Evolutionary conservation across 2,329 filamentous ascomycete genomes (phyloP), one percentile per base, ranked within the genome.

Genomic region (Neofusicoccum umdonicola): DNA sequence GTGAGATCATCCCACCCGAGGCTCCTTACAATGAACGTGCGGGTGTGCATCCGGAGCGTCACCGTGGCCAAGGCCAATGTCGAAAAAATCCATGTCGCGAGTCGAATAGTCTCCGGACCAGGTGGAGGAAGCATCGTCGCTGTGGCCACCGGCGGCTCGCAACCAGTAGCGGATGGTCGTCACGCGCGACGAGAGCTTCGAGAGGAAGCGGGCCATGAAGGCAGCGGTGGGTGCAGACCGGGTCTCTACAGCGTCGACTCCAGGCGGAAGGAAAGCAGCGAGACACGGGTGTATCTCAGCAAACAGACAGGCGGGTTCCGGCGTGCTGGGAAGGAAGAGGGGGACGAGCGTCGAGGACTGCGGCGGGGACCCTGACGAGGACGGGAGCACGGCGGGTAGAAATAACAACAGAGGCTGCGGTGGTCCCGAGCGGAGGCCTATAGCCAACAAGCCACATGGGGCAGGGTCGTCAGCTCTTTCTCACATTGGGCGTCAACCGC

Each of bases 1-100:
- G 50, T 31, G 50, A 47, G 34, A 57, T 64, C 62, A 48, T 64
- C 62, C 62, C 41, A 56, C 27, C 62, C 50, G 50, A 64, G 42
- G 35, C 51, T 56, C 41, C 62, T 51, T 52, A 56, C 62, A 34
- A 64, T 34, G 22, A 42, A 48, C 3, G 42, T 45, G 8, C 62
- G 50, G 7, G 62, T 64, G 41, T 56, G 57, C 22, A 64, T 37
- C 13, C 62, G 62, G 34, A 57, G 39, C 11, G 31, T 47, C 39
- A 64, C 51, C 6, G 15, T 39, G 19, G 51, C 62, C 13, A 45
- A 48, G 12, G 62, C 50, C 42, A 64, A 34, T 52, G 22, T 47
- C 41, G 62, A 45, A 48, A 42, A 64, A 45, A 57, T 56, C 62
- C 62, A 64, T 47, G 41, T 54, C 62, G 19, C 48, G 41, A 48